Evolutionary conservation across 768 basidiomycete species (phyloP), one percentile per base, ranked within the genome.

Genomic region (Lentinula raphanica): DNA sequence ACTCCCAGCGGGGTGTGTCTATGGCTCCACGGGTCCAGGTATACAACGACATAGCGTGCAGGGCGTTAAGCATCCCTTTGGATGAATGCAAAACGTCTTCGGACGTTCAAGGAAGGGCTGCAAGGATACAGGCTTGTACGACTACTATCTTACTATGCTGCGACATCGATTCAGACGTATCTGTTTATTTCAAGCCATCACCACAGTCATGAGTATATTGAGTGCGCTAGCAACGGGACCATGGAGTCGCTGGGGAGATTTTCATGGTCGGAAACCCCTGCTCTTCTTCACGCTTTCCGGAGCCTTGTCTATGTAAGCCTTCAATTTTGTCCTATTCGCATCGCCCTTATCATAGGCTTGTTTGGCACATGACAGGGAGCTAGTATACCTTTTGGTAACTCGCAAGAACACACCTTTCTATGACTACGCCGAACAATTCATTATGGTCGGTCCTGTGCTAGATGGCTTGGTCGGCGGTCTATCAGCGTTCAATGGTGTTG

Each of bases 231-330:
- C 89, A 3, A 92, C 92, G 0, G 91, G 89, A 0, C 90, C 87
- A 74, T 97, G 94, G 94, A 90, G 90, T 53, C 80, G 84, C 49
- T 81, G 86, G 40, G 87, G 90, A 9, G 93, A 95, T 68, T 71
- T 77, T 8, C 73, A 85, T 61, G 94, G 94, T 9, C 80, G 94
- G 35, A 93, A 87, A 49, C 80, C 79, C 25, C 82, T 95, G 44
- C 81, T 95, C 58, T 80, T 82, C 2, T 69, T 84, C 15, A 80
- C 87, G 36, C 76, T 88, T 5, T 60, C 85, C 19, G 92, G 94
- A 15, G 77, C 93, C 1, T 76, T 92, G 55, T 70, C 83, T 62
- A 89, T 87, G 93, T 92, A 65, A 58, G 84, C 74, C 3, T n/a
- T 46, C 39, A 28, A 56, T 39, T 17, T 62, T 27, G 40, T 54